phyloP scores from a whole-genome alignment of 306 rosid species.

The Castanea sativa region DNA sequence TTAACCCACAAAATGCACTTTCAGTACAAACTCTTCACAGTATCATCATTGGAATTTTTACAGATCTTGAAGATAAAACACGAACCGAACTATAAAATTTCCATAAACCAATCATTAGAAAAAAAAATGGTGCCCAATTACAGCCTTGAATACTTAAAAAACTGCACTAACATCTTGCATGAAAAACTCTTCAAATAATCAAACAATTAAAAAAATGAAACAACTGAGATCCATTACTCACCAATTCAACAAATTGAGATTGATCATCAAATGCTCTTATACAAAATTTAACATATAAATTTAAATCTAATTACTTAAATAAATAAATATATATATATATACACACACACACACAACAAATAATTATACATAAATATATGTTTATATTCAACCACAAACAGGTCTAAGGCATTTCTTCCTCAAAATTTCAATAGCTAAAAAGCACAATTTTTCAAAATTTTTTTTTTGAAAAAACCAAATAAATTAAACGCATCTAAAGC shows the following conservation, averaged over 20 bases:
- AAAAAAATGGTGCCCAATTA: not conserved
- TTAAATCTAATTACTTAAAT: too few relatives aligned
- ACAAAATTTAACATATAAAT: not conserved
- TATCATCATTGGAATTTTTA: not conserved
- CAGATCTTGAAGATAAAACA: not conserved
- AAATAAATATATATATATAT: too few relatives aligned
- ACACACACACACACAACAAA: too few relatives aligned
- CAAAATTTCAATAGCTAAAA: not conserved
- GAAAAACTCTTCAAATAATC: not conserved
- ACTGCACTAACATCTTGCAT: not conserved
- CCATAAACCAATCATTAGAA: not conserved
- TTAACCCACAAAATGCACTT: not conserved
- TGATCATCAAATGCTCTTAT: not conserved
- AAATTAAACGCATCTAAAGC: not conserved
- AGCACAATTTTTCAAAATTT: too few relatives aligned
- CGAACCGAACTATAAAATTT: not conserved
- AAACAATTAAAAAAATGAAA: not conserved
- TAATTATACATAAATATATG: too few relatives aligned
- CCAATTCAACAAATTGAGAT: not conserved
- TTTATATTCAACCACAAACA: not conserved
- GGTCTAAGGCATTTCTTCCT: not conserved
- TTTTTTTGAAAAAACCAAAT: not conserved
- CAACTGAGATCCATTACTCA: not conserved
- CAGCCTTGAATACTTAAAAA: not conserved
- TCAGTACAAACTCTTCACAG: not conserved